Evolutionary conservation across 2,329 filamentous ascomycete species (phyloP).

Genomic region (Aspergillus sp.): DNA sequence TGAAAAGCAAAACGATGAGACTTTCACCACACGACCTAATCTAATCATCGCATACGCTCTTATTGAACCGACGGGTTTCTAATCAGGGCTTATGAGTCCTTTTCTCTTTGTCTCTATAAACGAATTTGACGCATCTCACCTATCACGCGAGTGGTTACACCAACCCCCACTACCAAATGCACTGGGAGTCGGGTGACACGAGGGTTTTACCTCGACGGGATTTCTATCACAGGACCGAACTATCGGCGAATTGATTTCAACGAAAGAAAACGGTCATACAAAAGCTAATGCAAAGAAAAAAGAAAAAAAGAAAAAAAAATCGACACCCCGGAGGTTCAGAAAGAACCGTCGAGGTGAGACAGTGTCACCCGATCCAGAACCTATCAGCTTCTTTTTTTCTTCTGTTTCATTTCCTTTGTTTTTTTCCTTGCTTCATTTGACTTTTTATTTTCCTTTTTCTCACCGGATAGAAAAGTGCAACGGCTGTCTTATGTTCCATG

Average conservation of each 20-base stretch:
- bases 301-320: neutral
- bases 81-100: neutral
- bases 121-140: neutral
- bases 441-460: neutral
- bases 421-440: neutral
- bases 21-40: neutral
- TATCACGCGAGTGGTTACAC: neutral
- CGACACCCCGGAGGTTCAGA: neutral
- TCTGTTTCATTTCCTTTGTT: neutral
- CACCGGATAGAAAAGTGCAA: neutral
- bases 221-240: neutral
- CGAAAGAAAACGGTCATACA: conserved; percentile 1
- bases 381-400: neutral
- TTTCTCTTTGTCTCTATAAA: neutral
- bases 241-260: neutral
- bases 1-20: neutral
- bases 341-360: neutral
- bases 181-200: neutral
- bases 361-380: neutral
- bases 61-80: neutral
- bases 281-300: neutral
- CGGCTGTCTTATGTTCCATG: neutral
- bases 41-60: neutral
- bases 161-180: neutral
- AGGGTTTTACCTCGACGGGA: neutral